phyloP scores from a whole-genome alignment of 345 rosid species.

The Microcos paniculata region DNA sequence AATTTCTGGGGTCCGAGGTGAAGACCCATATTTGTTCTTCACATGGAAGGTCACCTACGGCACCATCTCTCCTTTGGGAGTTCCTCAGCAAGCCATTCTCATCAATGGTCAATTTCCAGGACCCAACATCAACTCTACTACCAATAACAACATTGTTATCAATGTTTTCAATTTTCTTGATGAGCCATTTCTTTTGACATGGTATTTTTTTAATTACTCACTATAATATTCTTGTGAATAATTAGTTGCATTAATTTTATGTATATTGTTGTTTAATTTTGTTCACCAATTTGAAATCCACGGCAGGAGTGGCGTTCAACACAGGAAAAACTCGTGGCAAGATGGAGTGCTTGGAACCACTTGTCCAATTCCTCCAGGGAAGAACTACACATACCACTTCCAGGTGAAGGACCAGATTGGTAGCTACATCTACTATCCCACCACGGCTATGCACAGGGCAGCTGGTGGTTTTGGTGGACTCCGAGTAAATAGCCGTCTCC shows the following conservation, averaged over 20 bases:
- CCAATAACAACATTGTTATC: constrained; percentile 67
- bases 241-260: too few relatives aligned
- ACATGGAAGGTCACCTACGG: constrained; percentile 84
- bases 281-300: too few relatives aligned
- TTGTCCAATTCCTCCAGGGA: constrained; percentile 71
- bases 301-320: constrained; percentile 66
- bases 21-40: constrained; percentile 66
- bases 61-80: constrained; percentile 65
- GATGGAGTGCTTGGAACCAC: constrained; percentile 71
- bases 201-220: constrained; percentile 34
- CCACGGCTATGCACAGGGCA: constrained; percentile 45
- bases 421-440: constrained; percentile 65
- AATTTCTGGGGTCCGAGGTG: constrained; percentile 39
- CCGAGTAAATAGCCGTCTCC: constrained; percentile 60
- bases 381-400: constrained; percentile 74
- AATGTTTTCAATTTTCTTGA: constrained; percentile 78
- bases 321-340: constrained; percentile 84
- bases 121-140: constrained; percentile 74
- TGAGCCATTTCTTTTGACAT: constrained; percentile 75
- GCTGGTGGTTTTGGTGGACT: constrained; percentile 76
- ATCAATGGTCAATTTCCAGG: constrained; percentile 80
- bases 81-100: constrained; percentile 74
- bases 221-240: too few relatives aligned
- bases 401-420: constrained; percentile 95
- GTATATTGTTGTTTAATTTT: too few relatives aligned